Evolutionary conservation across 495 filamentous ascomycete genomes (phyloP).

Genomic region (Aspergillus sclerotioniger): DNA sequence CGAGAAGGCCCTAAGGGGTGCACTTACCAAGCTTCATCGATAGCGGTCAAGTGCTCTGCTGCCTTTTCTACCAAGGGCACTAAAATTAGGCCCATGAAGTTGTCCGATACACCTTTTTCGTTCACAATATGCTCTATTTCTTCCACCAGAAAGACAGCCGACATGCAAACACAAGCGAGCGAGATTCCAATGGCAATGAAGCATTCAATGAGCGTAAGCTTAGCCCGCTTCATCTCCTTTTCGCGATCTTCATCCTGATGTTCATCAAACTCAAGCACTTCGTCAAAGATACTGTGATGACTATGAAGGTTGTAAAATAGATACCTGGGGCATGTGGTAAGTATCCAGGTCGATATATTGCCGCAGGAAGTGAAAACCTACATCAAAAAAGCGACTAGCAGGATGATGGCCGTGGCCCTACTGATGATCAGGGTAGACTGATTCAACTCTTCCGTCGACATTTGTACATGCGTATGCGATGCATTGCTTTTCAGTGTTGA

Average conservation of each 20-base stretch:
- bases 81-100: conserved; percentile 72
- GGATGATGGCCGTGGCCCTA: conserved; percentile 70
- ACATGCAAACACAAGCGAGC: conserved; percentile 72
- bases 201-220: conserved; percentile 78
- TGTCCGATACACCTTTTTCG: conserved; percentile 64
- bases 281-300: conserved; percentile 76
- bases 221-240: conserved; percentile 59
- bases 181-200: conserved; percentile 64
- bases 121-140: conserved; percentile 73
- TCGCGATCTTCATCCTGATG: conserved; percentile 65
- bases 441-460: conserved; percentile 39
- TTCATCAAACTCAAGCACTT: conserved; percentile 70
- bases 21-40: conserved; percentile 85
- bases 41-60: conserved; percentile 82
- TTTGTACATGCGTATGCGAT: conserved; percentile 23
- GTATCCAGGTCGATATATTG: neutral
- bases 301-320: conserved; percentile 79
- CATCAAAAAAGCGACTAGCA: conserved; percentile 72
- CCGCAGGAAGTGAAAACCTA: conserved; percentile 20
- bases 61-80: conserved; percentile 86
- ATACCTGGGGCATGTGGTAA: conserved; percentile 50
- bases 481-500: conserved; percentile 51
- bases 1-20: neutral
- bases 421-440: conserved; percentile 63
- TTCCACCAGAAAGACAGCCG: conserved; percentile 77